Evolutionary conservation across 1,139 yeast genomes (phyloP).

Genomic region (Suhomyces atakaporum): DNA sequence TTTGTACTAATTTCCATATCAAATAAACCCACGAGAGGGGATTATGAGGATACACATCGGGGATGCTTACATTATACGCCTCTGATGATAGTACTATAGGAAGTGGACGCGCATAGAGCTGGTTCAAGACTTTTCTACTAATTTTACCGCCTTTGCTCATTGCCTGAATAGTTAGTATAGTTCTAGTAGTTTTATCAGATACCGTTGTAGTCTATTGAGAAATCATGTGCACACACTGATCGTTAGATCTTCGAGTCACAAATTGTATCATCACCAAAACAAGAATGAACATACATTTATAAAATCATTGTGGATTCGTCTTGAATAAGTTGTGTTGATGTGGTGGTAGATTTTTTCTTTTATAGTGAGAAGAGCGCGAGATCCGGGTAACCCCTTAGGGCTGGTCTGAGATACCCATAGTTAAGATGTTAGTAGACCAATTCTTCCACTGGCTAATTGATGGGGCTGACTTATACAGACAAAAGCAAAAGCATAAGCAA

Average conservation of each 20-base stretch:
- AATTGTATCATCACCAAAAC: slow-evolving; percentile 45
- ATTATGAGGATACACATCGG: slow-evolving; percentile 53
- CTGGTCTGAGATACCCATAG: not conserved
- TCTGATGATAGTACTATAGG: slow-evolving; percentile 49
- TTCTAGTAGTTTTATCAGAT: slow-evolving; percentile 61
- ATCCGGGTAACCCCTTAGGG: slow-evolving; percentile 11
- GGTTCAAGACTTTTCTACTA: slow-evolving; percentile 29
- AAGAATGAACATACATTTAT: slow-evolving; percentile 2
- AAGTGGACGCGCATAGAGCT: slow-evolving; percentile 43
- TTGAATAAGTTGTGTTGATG: too few relatives aligned
- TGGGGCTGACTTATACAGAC: not conserved
- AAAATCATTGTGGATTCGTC: not conserved
- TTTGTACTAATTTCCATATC: slow-evolving; percentile 32
- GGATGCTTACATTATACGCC: slow-evolving; percentile 40
- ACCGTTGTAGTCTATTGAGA: slow-evolving; percentile 99
- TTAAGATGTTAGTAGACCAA: not conserved
- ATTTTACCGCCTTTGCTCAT: slow-evolving; percentile 24
- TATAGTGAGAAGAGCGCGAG: slow-evolving; percentile 5
- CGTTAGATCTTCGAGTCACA: slow-evolving; percentile 56
- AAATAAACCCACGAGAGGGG: slow-evolving; percentile 62
- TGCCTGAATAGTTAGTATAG: slow-evolving; percentile 6
- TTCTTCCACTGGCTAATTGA: not conserved
- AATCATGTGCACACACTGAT: slow-evolving; percentile 75
- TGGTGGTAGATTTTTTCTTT: not conserved
- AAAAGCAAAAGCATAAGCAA: too few relatives aligned